Percentiles rank a stretch among this genome's conserved stretches.
These are phyloP conservation scores for Sabuloglossum arenarium DNA, from an alignment of 495 filamentous ascomycete genomes.

Conservation along the genomic window DNA sequence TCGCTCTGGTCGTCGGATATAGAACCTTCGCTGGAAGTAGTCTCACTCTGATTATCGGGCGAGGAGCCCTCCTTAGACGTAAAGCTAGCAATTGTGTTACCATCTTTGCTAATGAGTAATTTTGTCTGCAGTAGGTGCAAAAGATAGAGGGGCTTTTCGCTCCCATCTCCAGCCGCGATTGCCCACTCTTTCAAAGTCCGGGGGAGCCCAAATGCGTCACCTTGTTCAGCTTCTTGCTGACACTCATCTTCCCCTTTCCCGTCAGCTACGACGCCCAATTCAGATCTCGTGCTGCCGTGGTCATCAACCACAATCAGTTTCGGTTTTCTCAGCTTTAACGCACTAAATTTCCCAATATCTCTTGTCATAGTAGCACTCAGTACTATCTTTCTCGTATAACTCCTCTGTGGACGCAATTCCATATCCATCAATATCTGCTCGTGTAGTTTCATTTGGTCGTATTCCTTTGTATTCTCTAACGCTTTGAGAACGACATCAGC, in stretches of 20 bases:
- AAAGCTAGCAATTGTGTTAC: not conserved
- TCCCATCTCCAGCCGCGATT: constrained; percentile 50
- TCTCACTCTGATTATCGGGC: not conserved
- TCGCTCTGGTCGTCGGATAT: not conserved
- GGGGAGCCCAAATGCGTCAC: constrained; percentile 35
- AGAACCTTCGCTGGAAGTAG: not conserved
- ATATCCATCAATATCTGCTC: constrained; percentile 14
- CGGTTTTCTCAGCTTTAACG: constrained; percentile 50
- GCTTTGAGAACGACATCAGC: constrained; percentile 47
- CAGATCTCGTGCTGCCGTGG: not conserved
- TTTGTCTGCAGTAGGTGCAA: constrained; percentile 30
- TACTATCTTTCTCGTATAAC: constrained; percentile 43
- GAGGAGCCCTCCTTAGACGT: not conserved
- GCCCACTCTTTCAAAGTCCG: constrained; percentile 47
- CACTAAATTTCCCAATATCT: constrained; percentile 61
- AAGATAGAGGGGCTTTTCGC: constrained; percentile 71
- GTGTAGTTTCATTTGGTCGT: constrained; percentile 27
- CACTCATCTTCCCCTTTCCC: constrained; percentile 7
- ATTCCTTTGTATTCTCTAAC: constrained; percentile 28
- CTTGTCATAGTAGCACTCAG: constrained; percentile 87
- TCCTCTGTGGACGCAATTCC: constrained; percentile 14
- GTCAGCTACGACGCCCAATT: constrained; percentile 22
- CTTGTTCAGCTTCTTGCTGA: not conserved
- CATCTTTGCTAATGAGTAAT: constrained; percentile 3
- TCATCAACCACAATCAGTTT: constrained; percentile 48